Conservation (phyloP, 2,329 filamentous ascomycete genomes). For the Diatrype stigma region DNA sequence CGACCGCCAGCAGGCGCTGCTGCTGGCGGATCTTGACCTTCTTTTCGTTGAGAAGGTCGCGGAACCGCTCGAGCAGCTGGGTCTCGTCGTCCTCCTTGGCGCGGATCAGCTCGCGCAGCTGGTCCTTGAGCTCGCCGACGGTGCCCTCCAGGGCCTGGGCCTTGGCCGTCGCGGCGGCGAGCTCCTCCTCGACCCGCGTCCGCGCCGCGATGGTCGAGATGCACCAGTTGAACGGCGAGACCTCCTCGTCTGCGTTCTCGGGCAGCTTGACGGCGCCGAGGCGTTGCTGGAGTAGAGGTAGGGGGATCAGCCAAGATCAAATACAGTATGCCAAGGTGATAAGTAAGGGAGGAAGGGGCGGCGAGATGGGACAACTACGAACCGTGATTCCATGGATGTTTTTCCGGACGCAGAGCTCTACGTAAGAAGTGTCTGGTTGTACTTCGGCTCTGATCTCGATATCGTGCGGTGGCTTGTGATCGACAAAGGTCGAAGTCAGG, state of each 20-base stretch:
- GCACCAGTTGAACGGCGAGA: slow-evolving; percentile 69
- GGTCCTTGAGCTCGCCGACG: slow-evolving; percentile 54
- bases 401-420: slow-evolving; percentile 63
- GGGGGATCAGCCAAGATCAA: too few species aligned
- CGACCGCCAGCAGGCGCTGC: slow-evolving; percentile 52
- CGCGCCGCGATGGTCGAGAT: slow-evolving; percentile 50
- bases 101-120: slow-evolving; percentile 62
- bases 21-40: slow-evolving; percentile 76
- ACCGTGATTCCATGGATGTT: slow-evolving; percentile 66
- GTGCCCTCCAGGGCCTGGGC: slow-evolving; percentile 48
- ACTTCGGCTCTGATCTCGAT: slow-evolving; percentile 59
- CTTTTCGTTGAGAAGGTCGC: slow-evolving; percentile 70
- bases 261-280: slow-evolving; percentile 61
- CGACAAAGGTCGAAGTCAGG: slow-evolving; percentile 53
- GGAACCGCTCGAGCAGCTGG: slow-evolving; percentile 64
- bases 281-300: slow-evolving; percentile 50
- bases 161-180: slow-evolving; percentile 39
- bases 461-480: slow-evolving; percentile 42
- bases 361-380: slow-evolving; percentile 26
- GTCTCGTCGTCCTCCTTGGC: slow-evolving; percentile 65
- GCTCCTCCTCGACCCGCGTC: slow-evolving; percentile 38
- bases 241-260: slow-evolving; percentile 51
- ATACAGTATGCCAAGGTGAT: too few species aligned
- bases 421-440: slow-evolving; percentile 40
- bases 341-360: slow-evolving; percentile 1